Evolutionary conservation across 2,329 filamentous ascomycete species (phyloP), one percentile per base, ranked within the genome.

Genomic region (Nothophaeocryptopus gaeumannii): DNA sequence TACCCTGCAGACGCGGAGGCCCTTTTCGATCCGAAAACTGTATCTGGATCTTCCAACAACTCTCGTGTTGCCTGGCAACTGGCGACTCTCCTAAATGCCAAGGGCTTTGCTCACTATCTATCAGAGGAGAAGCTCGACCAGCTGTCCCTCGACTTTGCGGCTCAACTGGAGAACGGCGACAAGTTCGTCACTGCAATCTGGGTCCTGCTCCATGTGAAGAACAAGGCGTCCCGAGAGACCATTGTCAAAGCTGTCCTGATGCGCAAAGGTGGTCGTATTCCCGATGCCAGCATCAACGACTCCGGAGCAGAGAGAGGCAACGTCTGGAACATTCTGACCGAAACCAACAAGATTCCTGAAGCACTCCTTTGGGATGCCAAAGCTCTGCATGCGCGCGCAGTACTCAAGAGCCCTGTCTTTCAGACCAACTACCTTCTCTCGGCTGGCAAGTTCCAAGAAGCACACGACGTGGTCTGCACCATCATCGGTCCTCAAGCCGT

Each of bases 321-420:
- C 72, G 12, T 48, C 12, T 49, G 38, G 16, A 37, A 42, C 13
- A 30, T 40, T 12, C 50, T 53, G 11, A 29, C 31, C 20, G 0
- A 73, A 78, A 38, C 82, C 81, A 80, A 91, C 45, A 80, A 82
- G 55, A 81, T 97, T 36, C 89, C 92, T 0, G 70, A 78, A 1
- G 69, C 79, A 3, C 95, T 92, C 90, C 78, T 97, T 43, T 95
- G 88, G 83, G 82, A 89, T 52, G 89, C 93, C 13, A 88, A 91
- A 65, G 91, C 91, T 10, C 77, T 92, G 11, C 86, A 86, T 69
- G 90, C 89, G 70, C 86, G 88, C 54, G 84, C 84, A 50, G 82
- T 84, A 39, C 82, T 80, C 62, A 82, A 83, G 56, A 83, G 91
- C 65, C 78, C 86, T 9, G 78, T 77, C 39, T 75, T 77, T 5